Evolutionary conservation across 345 rosid genomes (phyloP), one percentile per base, ranked within the genome.

Genomic region (Reutealis trisperma): DNA sequence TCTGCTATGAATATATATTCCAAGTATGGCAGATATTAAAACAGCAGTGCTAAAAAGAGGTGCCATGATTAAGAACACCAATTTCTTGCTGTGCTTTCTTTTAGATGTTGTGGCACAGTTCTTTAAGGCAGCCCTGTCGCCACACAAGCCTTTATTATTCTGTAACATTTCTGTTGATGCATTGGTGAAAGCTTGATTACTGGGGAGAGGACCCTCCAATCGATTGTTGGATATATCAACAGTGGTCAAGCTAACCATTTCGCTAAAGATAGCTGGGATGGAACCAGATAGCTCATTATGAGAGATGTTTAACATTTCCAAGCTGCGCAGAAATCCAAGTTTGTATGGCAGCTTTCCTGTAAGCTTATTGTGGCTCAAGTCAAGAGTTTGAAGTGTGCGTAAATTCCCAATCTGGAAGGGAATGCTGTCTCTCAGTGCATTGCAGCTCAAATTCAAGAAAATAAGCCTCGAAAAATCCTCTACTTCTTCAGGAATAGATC

Each of bases 361-460:
- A 32, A 63, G 19, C 66, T 1, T 63, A 63, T 63, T 30, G 66
- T 63, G 41, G 42, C 42, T 63, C 15, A 63, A 6, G 42, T 63
- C 66, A 14, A 63, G 66, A 63, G 42, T 63, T 30, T 27, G 42
- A 27, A 63, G 41, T 27, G 66, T 63, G 41, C 66, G 66, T 32
- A 63, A 63, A 63, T 30, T 63, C 42, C 66, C 42, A 63, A 63
- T 63, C 21, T 63, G 66, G 18, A 63, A 27, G 8, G 66, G 66
- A 13, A 63, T 27, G 41, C 21, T 63, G 27, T 30, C 8, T 4
- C 59, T 15, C n/a, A 54, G 59, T 18, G 59, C 16, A 18, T 54
- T 54, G n/a, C 8, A 0, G 41, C 66, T 63, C 41, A 63, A 30
- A 30, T 63, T 30, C 66, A 63, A 30, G 34, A 63, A 63, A 32